A percentile compares a stretch with the other conserved stretches of the same genome.
These are phyloP conservation scores for Calonectria pteridis DNA, from an alignment of 2,329 filamentous ascomycete species.

Conservation along the genomic window DNA sequence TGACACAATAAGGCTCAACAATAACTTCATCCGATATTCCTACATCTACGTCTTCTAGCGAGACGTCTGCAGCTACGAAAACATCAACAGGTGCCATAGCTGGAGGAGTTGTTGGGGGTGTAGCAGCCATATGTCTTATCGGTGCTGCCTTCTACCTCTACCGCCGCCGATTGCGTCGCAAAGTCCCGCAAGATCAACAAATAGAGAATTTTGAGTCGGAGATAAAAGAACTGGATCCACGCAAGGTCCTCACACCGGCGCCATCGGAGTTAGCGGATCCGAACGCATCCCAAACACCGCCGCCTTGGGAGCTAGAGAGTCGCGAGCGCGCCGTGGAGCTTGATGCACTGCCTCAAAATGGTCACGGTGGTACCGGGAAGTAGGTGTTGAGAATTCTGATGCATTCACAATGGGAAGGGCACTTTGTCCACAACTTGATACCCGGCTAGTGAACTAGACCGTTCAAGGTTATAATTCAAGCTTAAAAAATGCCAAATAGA, in stretches of 20 bases:
- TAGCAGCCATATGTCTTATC: not conserved
- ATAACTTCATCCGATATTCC: not conserved
- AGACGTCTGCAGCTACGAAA: not conserved
- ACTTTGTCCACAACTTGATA: not conserved
- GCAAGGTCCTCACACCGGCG: not conserved
- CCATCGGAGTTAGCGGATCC: not conserved
- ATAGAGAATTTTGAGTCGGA: not conserved
- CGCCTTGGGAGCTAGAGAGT: not conserved
- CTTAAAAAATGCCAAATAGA: not conserved
- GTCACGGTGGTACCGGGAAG: not conserved
- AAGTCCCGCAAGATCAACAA: not conserved
- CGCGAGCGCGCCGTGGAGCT: not conserved
- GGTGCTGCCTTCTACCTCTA: not conserved
- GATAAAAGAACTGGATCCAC: not conserved
- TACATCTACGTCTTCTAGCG: not conserved
- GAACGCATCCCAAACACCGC: not conserved
- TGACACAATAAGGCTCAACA: not conserved
- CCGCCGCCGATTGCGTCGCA: not conserved
- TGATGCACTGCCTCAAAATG: not conserved
- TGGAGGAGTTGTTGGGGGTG: not conserved
- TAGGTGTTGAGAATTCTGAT: not conserved
- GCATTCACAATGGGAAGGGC: not conserved
- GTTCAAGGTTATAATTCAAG: constrained; percentile 3
- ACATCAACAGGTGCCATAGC: not conserved
- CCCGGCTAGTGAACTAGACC: not conserved